Evolutionary conservation across 805 yeast species (phyloP).

Genomic region (Cyberlindnera misumaiensis): DNA sequence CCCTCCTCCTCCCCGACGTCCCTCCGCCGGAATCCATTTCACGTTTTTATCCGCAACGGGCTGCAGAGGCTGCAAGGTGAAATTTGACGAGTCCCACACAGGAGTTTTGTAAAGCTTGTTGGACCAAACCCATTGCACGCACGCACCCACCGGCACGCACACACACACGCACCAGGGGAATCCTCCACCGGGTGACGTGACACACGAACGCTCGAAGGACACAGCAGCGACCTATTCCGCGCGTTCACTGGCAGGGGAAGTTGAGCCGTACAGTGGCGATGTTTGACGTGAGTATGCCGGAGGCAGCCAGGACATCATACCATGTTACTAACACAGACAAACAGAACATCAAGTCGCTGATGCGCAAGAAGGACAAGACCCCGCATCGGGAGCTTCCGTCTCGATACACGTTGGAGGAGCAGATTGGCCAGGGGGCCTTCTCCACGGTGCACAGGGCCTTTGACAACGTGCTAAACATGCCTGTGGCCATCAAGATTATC

Average conservation of each 20-base stretch:
- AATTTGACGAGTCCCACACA: too few relatives aligned
- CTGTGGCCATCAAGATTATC: constrained; percentile 51
- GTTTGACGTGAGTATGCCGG: constrained; percentile 17
- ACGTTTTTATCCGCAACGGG: too few relatives aligned
- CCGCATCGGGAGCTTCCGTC: constrained; percentile 16
- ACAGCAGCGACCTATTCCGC: too few relatives aligned
- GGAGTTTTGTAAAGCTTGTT: too few relatives aligned
- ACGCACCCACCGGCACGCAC: not conserved
- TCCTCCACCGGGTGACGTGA: too few relatives aligned
- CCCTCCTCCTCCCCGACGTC: too few relatives aligned
- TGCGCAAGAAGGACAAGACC: not conserved
- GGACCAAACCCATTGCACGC: too few relatives aligned
- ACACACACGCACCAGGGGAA: not conserved
- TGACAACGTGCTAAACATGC: constrained; percentile 16
- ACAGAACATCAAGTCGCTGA: constrained; percentile 10
- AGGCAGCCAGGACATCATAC: too few relatives aligned
- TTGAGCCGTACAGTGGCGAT: constrained; percentile 1
- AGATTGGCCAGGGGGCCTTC: constrained; percentile 80
- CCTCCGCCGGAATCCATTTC: too few relatives aligned
- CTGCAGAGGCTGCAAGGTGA: too few relatives aligned
- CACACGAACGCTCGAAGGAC: too few relatives aligned
- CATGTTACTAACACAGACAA: constrained; percentile 5
- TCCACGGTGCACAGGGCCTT: constrained; percentile 64
- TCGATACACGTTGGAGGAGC: constrained; percentile 34
- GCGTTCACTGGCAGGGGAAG: too few relatives aligned